Evolutionary conservation across 768 basidiomycete species (phyloP), one percentile per base, ranked within the genome.

Genomic region (Lactarius sp.): DNA sequence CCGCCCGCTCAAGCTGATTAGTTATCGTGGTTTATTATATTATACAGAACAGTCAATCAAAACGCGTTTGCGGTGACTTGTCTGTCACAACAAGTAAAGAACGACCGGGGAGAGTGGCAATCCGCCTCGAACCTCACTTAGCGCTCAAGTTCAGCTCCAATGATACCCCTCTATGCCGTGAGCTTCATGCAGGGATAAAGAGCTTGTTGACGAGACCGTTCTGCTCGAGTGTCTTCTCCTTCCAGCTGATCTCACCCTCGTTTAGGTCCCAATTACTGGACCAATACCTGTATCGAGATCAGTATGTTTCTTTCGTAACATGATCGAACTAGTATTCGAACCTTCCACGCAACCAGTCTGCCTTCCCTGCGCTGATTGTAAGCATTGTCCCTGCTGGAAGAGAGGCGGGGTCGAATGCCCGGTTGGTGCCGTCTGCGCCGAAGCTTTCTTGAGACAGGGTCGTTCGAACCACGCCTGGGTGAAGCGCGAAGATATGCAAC

Each of bases 221-320:
- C 20, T 42, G n/a, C 54, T 41, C 10, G 8, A 54, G 53, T 3
- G 41, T 44, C 39, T 56, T 42, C 22, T 22, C 27, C 54, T 56
- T 56, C 54, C 54, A 56, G 20, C 31, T 56, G 6, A 13, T 56
- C 27, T 56, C 41, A 13, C 39, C 54, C 27, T 56, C 41, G 2
- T 16, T 12, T 8, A 42, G 12, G 41, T 56, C 54, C 54, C 54
- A 55, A 22, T 59, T 51, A 27, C 9, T 14, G 20, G 39, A 55
- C 54, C 54, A 55, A 18, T 10, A 57, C 95, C 93, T 27, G 72
- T 75, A 66, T 93, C 89, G 2, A 85, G 4, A 10, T 44, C 20
- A 44, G 41, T 22, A 16, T 16, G 8, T 22, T 16, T 4, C 41
- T 31, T 31, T 31, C 22, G 33, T 41, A n/a, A n/a, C 16, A 16